phyloP scores from a whole-genome alignment of 1,139 yeast genomes.

The Pichia sp. region DNA sequence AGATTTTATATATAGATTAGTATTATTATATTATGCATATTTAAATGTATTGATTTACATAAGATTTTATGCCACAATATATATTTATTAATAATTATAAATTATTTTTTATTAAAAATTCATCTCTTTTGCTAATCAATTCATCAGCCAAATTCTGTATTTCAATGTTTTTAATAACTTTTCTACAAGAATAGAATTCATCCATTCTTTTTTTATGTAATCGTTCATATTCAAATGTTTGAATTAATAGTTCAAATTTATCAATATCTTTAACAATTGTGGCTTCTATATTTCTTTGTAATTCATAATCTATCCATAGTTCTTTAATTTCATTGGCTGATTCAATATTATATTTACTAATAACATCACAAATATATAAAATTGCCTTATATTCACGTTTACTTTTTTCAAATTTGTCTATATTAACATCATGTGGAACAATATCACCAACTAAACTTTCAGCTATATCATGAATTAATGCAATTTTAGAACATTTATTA shows the following conservation, averaged over 20 bases:
- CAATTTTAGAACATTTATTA: constrained; percentile 68
- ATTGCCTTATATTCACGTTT: constrained; percentile 75
- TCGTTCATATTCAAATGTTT: constrained; percentile 86
- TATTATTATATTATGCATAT: too few relatives aligned
- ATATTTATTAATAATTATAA: constrained; percentile 3
- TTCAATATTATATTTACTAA: constrained; percentile 54
- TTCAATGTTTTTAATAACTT: constrained; percentile 64
- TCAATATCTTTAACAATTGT: constrained; percentile 90
- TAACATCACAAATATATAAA: constrained; percentile 53
- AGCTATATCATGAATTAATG: constrained; percentile 90
- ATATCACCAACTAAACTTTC: constrained; percentile 93
- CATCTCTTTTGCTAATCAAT: constrained; percentile 51
- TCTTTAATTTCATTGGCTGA: constrained; percentile 65
- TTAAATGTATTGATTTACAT: too few relatives aligned
- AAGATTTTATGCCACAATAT: too few relatives aligned
- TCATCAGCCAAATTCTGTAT: constrained; percentile 67
- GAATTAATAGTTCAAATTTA: constrained; percentile 86
- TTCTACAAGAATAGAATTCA: constrained; percentile 63
- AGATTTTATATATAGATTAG: constrained; percentile 18
- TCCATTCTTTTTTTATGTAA: constrained; percentile 52
- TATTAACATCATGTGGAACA: constrained; percentile 65
- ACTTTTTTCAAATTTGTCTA: constrained; percentile 52
- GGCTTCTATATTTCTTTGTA: constrained; percentile 75
- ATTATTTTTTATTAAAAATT: constrained; percentile 31
- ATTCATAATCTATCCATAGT: constrained; percentile 89